A percentile compares a stretch with the other conserved stretches of the same genome.
Evolutionary conservation across 2,329 filamentous ascomycete genomes (phyloP).

Genomic region (Calonectria naviculata): DNA sequence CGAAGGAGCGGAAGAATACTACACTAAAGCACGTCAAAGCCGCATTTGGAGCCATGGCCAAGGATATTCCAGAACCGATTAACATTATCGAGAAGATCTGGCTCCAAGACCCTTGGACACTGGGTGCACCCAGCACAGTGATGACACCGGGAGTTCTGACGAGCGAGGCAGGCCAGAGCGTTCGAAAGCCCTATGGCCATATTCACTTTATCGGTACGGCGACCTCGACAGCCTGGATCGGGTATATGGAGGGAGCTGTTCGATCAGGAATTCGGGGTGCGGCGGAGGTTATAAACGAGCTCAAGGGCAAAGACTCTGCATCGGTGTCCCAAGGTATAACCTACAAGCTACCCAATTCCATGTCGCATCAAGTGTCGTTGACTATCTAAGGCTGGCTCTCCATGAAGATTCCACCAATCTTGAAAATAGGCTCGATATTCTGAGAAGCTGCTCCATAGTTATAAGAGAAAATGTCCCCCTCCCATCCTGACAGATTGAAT

Average conservation of each 20-base stretch:
- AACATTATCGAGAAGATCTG: conserved; percentile 32
- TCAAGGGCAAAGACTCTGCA: neutral
- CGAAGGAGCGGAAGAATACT: conserved; percentile 8
- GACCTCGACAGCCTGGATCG: conserved; percentile 38
- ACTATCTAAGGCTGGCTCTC: neutral
- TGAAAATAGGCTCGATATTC: too few relatives aligned
- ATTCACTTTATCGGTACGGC: conserved; percentile 43
- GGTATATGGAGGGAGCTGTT: conserved; percentile 41
- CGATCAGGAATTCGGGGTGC: conserved; percentile 33
- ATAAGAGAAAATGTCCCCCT: too few relatives aligned
- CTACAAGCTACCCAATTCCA: neutral
- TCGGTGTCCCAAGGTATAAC: neutral
- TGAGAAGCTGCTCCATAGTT: too few relatives aligned
- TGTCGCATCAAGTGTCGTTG: neutral
- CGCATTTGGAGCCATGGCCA: conserved; percentile 20
- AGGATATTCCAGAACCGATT: conserved; percentile 23
- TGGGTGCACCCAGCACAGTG: conserved; percentile 29
- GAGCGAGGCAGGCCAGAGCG: conserved; percentile 25
- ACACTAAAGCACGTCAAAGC: conserved; percentile 16
- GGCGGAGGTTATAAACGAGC: conserved; percentile 27
- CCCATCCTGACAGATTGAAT: too few relatives aligned
- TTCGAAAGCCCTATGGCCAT: conserved; percentile 44
- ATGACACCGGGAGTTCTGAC: conserved; percentile 42
- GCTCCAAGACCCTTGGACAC: conserved; percentile 29
- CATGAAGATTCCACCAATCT: too few relatives aligned